Base-by-base conservation (phyloP, 2,329 filamentous ascomycete species). In the Didymella glomerata region DNA sequence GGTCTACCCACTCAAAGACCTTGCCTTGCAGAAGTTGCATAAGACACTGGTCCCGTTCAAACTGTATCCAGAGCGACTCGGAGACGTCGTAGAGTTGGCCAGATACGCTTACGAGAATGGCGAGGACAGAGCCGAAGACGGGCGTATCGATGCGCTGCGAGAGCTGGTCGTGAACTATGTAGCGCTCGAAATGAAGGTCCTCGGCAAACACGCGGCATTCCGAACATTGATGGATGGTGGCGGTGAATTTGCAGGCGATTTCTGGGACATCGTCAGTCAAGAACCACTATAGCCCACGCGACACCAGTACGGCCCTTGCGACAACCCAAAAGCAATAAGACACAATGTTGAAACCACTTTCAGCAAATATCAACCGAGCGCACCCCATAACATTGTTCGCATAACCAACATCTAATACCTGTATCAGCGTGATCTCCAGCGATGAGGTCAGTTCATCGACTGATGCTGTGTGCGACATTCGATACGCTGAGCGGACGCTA, bases 11-110 rank as follows among this genome's bases (percentile, higher is more conserved):
- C 68, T 76, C 1, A 68, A 62, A 41, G 55, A 54, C 1, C 61
- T 74, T 4, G 55, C 63, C 1, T 57, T 76, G 2, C 16, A 70
- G n/a, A 75, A 71, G 42, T 57, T 75, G n/a, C 68, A 75, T 40
- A 61, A 56, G 16, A 72, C 69, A 3, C 62, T 76, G 1, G 40
- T 65, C 10, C 24, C 11, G 5, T 75, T 75, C 57, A 45, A 67
- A 20, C 48, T 73, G 9, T 71, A 65, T 18, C 44, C 50, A 2
- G 51, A 59, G 9, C 68, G 71, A 2, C 59, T 71, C 0, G 46
- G 59, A 2, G 71, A 74, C 27, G 59, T 75, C 8, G 40, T 70
- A 1, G 62, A 70, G 28, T 51, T 74, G 1, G 68, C 61, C 11
- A 64, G 62, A n/a, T 73, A 72, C 34, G 65, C 65, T 2, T 72